Evolutionary conservation across 495 filamentous ascomycete genomes (phyloP), one percentile per base, ranked within the genome.

Genomic region (Podospora fimiseda): DNA sequence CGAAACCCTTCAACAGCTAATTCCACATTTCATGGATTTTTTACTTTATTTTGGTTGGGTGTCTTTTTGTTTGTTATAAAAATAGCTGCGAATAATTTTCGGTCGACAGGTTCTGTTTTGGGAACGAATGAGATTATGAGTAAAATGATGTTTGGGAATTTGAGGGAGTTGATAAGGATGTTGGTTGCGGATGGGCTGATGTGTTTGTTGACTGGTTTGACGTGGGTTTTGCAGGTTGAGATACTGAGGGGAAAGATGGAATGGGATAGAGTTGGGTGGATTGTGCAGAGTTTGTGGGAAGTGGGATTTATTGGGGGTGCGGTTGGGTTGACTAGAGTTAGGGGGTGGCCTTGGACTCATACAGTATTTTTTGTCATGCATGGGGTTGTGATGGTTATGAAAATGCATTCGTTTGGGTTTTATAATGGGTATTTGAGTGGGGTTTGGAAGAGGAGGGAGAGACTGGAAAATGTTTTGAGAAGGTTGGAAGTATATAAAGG

Each of bases 281-380:
- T 87, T 14, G 57, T 89, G 22, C 86, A 90, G 64, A 80, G 81
- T 60, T 16, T 62, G 11, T 89, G 85, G 85, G 79, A 90, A 62
- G 71, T 71, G 0, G 43, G 74, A 18, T 88, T 82, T 51, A 73
- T 89, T 43, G 75, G 63, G 13, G 69, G 67, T 7, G 75, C 80
- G 9, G 67, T 88, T 30, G 74, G 76, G 39, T 80, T 83, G 67
- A 80, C 84, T 0, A 71, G 81, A 48, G 73, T 80, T 59, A 71
- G 83, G 3, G 80, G 87, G 41, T 90, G 86, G 86, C 81, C 84
- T 16, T 90, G 86, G 86, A 85, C 87, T 23, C 85, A 71, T 36
- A 75, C 73, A 20, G 68, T 88, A 21, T 89, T 86, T 64, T 84
- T 87, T 24, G 82, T 87, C 2, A 70, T 90, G 42, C 86, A 90